Percentiles rank a stretch among this genome's conserved stretches.
Conservation (phyloP, 352 stramenopile species). For the Pythium periplocum region DNA sequence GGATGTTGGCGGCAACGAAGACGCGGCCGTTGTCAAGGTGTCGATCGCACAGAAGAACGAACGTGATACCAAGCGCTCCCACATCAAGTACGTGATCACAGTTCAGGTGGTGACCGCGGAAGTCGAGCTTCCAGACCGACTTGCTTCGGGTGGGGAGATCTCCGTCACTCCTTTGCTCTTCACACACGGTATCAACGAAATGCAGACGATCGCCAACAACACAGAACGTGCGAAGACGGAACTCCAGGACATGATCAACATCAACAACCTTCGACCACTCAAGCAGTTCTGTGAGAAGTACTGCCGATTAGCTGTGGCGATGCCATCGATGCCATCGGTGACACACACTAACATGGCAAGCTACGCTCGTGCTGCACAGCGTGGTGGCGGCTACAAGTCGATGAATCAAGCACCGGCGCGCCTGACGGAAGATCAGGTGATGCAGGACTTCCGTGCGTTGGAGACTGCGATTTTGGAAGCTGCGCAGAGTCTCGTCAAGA, state of each 20-base stretch:
- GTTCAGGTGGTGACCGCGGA: conserved; percentile 73
- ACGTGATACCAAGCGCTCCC: conserved; percentile 40
- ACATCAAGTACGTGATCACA: conserved; percentile 82
- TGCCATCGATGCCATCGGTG: conserved; percentile 25
- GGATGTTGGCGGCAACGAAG: conserved; percentile 42
- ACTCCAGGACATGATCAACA: conserved; percentile 88
- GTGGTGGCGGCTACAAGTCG: conserved; percentile 30
- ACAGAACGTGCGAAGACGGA: conserved; percentile 85
- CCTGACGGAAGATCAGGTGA: conserved; percentile 72
- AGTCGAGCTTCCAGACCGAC: conserved; percentile 66
- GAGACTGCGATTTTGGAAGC: conserved; percentile 68
- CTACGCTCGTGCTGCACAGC: conserved; percentile 21
- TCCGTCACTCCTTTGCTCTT: conserved; percentile 81
- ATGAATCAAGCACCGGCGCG: conserved; percentile 47
- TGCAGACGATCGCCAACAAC: conserved; percentile 93
- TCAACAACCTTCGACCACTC: conserved; percentile 75
- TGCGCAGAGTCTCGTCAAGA: conserved; percentile 81
- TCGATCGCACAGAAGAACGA: conserved; percentile 56
- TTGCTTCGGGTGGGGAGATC: conserved; percentile 70
- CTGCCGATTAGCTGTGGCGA: conserved; percentile 45
- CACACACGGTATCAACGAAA: conserved; percentile 93
- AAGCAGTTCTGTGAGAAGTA: conserved; percentile 87
- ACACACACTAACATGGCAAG: background rate
- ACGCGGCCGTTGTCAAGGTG: conserved; percentile 76
- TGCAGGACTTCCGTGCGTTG: conserved; percentile 54